Evolutionary conservation across 2,329 filamentous ascomycete genomes (phyloP).

Genomic region (Elsinoe fawcettii): DNA sequence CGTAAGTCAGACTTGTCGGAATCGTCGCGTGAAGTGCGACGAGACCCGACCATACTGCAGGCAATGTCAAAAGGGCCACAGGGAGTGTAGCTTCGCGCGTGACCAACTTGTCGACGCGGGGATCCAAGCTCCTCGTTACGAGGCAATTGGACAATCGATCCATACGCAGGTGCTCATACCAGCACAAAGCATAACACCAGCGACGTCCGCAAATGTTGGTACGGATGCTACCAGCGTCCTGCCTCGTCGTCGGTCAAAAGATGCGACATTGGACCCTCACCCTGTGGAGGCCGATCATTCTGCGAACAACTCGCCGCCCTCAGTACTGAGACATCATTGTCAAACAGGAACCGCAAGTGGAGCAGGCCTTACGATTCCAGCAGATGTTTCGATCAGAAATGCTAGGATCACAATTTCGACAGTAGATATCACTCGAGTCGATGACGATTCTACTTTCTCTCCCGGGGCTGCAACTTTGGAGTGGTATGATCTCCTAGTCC

Average conservation of each 20-base stretch:
- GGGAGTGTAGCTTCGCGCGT: background rate
- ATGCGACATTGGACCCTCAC: too few species aligned
- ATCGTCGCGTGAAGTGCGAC: conserved; percentile 17
- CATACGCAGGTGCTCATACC: too few species aligned
- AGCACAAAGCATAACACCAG: too few species aligned
- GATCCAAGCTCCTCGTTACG: background rate
- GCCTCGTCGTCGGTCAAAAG: too few species aligned
- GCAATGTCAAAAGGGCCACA: background rate
- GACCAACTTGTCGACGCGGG: background rate
- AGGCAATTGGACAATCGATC: too few species aligned
- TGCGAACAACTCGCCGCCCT: too few species aligned
- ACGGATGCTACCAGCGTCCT: too few species aligned
- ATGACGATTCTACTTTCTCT: conserved; percentile 29
- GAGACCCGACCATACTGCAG: conserved; percentile 13
- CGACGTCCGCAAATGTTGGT: too few species aligned
- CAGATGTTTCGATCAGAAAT: background rate
- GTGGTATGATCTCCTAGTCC: conserved; percentile 43
- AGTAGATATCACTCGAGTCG: background rate
- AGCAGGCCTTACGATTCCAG: too few species aligned
- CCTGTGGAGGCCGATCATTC: too few species aligned
- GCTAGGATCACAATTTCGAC: background rate
- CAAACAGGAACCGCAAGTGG: background rate
- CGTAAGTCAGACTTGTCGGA: conserved; percentile 6
- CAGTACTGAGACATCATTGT: too few species aligned
- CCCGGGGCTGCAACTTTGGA: conserved; percentile 39